phyloP scores from a whole-genome alignment of 2,329 filamentous ascomycete genomes.

The Tolypocladium pustulatum region DNA sequence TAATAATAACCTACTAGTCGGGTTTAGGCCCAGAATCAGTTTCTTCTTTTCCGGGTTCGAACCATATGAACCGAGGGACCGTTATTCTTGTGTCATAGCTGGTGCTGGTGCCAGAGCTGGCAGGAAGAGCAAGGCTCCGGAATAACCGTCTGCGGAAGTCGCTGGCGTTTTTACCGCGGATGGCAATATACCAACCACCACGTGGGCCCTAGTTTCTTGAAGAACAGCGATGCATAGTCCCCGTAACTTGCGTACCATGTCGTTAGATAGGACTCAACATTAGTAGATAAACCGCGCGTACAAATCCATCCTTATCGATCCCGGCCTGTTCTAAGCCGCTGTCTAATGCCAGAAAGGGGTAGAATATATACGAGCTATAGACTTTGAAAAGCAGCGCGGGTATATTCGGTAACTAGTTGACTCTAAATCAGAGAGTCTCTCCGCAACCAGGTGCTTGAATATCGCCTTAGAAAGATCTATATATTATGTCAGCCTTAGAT shows the following conservation, averaged over 20 bases:
- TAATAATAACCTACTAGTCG: not conserved
- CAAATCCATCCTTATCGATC: not conserved
- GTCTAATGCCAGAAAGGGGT: not conserved
- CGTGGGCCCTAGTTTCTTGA: not conserved
- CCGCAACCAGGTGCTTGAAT: not conserved
- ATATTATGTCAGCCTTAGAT: not conserved
- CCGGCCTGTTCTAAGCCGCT: not conserved
- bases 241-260: not conserved
- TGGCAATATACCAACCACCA: not conserved
- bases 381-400: not conserved
- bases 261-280: not conserved
- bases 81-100: not conserved
- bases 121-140: not conserved
- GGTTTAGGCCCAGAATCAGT: not conserved
- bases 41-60: not conserved
- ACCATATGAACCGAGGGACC: not conserved
- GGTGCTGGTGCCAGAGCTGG: not conserved
- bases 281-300: not conserved
- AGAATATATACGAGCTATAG: not conserved
- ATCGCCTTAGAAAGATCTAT: not conserved
- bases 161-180: not conserved
- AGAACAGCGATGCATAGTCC: not conserved
- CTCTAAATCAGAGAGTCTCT: not conserved
- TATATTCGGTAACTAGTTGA: not conserved
- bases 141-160: not conserved